phyloP scores from a whole-genome alignment of 768 basidiomycete species.

The Pleurotus salmoneostramineus region DNA sequence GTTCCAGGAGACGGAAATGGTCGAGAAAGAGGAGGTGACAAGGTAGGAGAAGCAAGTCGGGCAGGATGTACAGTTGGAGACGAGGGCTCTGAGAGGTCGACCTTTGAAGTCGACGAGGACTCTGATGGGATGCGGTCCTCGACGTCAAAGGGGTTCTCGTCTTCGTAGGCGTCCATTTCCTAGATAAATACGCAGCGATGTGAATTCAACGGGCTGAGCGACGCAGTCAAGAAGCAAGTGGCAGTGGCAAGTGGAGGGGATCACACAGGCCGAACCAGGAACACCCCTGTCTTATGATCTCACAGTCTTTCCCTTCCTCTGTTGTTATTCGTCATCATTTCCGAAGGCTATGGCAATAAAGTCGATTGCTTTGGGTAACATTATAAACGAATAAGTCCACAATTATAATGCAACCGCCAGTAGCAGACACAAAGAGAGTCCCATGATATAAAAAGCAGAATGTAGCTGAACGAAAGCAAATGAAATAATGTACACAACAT shows the following conservation, averaged over 20 bases:
- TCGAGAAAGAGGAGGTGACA: constrained; percentile 32
- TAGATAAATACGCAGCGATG: background rate
- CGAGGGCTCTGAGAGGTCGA: constrained; percentile 56
- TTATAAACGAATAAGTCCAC: background rate
- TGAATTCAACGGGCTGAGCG: background rate
- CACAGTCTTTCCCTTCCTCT: no score
- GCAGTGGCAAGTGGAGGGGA: no score
- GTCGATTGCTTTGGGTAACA: background rate
- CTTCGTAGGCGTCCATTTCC: constrained; percentile 49
- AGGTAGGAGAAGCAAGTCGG: constrained; percentile 41
- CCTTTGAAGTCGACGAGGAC: constrained; percentile 49
- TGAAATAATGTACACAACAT: background rate
- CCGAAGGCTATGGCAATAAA: no score
- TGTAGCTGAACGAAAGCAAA: background rate
- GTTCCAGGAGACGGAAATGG: constrained; percentile 58
- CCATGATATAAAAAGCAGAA: background rate
- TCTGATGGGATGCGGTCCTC: constrained; percentile 44
- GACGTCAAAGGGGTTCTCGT: constrained; percentile 67
- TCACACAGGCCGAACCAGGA: no score
- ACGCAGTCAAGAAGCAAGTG: no score
- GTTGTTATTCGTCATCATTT: no score
- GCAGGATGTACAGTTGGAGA: constrained; percentile 47
- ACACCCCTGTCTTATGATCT: no score
- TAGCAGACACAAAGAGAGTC: background rate
- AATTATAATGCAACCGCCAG: background rate